phyloP scores from a whole-genome alignment of 2,329 filamentous ascomycete genomes.

The Ophiostoma montium region DNA sequence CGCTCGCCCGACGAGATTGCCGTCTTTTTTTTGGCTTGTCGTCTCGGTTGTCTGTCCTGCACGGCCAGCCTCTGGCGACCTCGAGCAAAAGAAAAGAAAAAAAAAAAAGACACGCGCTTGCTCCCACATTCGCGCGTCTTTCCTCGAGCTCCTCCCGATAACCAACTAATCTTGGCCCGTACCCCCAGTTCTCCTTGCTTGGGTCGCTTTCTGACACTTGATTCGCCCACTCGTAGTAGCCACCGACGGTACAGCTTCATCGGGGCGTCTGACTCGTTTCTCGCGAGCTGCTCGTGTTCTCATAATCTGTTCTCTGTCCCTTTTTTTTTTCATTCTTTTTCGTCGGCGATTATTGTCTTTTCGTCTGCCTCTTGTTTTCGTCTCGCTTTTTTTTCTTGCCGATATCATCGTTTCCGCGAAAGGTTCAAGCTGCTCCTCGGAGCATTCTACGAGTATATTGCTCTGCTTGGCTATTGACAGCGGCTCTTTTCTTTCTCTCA shows the following conservation, averaged over 20 bases:
- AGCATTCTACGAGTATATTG: no score
- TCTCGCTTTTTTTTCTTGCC: no score
- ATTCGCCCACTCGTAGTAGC: constrained; percentile 7
- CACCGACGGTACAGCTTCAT: no score
- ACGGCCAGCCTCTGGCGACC: background rate
- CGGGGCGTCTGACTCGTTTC: background rate
- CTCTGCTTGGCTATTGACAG: no score
- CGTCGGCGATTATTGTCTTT: no score
- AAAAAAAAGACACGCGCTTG: constrained; percentile 24
- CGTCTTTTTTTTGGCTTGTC: background rate
- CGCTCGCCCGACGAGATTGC: background rate
- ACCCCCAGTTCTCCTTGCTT: background rate
- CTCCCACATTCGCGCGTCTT: constrained; percentile 16
- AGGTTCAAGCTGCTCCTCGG: no score
- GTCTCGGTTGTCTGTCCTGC: constrained; percentile 2
- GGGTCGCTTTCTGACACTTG: constrained; percentile 5
- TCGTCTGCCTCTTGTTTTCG: no score
- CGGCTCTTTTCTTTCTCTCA: no score
- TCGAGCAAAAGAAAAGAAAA: background rate
- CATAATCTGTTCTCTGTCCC: background rate
- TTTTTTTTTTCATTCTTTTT: background rate
- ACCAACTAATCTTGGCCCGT: background rate
- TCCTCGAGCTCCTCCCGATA: constrained; percentile 12
- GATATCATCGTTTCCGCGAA: no score
- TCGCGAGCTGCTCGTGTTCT: background rate